Conservation (phyloP, 805 yeast species). For the Wickerhamomyces mucosus region DNA sequence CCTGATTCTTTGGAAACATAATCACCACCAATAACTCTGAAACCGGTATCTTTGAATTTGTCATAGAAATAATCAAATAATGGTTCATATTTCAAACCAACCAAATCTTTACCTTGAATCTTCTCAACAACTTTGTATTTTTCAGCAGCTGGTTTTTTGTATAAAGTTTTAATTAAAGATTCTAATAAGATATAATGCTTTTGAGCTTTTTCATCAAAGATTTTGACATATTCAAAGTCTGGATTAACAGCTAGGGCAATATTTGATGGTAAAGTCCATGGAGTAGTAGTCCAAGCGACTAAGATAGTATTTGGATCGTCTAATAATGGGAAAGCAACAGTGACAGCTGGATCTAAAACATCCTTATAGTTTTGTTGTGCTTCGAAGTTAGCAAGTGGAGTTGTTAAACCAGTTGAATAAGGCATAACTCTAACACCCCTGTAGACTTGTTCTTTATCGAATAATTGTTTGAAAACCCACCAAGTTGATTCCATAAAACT, state of each 20-base stretch:
- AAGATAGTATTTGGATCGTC: conserved; percentile 76
- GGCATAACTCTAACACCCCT: conserved; percentile 98
- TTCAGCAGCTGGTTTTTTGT: conserved; percentile 91
- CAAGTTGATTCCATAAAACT: conserved; percentile 96
- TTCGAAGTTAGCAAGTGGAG: conserved; percentile 95
- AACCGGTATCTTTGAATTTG: conserved; percentile 65
- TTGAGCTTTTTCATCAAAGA: conserved; percentile 80
- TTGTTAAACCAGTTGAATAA: conserved; percentile 93
- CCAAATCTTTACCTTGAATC: conserved; percentile 70
- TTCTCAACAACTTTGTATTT: conserved; percentile 76
- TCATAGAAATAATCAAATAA: conserved; percentile 75
- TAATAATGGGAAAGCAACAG: conserved; percentile 75
- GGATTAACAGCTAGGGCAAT: conserved; percentile 89
- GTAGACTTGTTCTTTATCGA: conserved; percentile 80
- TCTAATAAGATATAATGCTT: conserved; percentile 79
- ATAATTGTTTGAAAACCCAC: conserved; percentile 96
- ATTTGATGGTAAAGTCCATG: conserved; percentile 98
- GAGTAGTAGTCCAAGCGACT: conserved; percentile 99
- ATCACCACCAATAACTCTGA: conserved; percentile 70
- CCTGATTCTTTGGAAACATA: conserved; percentile 93
- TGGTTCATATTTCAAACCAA: conserved; percentile 75
- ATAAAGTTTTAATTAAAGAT: conserved; percentile 68
- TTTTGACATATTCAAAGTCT: conserved; percentile 82
- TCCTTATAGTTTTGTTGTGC: conserved; percentile 98
- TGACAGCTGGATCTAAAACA: conserved; percentile 93